Base-by-base conservation (phyloP, 306 rosid genomes). In the Begonia loranthoides region DNA sequence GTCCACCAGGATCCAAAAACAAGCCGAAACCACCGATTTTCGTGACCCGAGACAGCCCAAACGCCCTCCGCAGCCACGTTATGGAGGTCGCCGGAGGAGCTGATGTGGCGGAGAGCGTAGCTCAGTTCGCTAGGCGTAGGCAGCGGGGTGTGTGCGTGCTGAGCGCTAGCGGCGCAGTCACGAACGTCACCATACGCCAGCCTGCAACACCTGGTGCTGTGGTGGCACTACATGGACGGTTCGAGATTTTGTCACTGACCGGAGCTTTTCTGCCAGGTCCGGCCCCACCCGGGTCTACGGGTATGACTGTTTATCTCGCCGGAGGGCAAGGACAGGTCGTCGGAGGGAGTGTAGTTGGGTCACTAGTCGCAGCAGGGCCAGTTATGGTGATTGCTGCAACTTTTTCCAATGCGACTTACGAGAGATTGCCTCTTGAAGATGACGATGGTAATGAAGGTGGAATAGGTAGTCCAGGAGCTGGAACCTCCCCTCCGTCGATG, bases 301-400 rank as follows among this genome's bases (percentile, higher is more conserved):
- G 96, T 2, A 73, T 87, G 9, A 87, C 94, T 0, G 94, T 87
- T 10, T 83, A 87, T 45, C 70, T 87, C 0, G 64, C 90, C 0
- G 96, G 87, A 16, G 94, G 84, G 3, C 94, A 78, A 14, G 96
- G 94, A 0, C 90, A 87, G 71, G 78, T 87, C 2, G 77, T 87
- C 2, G 96, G 96, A 15, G 96, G 96, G 1, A 76, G 81, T 45
- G 96, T 87, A 12, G 87, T 87, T 9, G 96, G 96, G 6, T 62
- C 96, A 28, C 71, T 87, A 0, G 71, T 87, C 13, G 96, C 96
- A 0, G 87, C 87, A 0, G 96, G 94, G 10, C 96, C 96, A 0
- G 96, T 87, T 1, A 83, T 87, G 79, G 77, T 87, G 38, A 62
- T 87, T 49, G 90, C 96, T 1, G 96, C 94, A n/a, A 83, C 94